Evolutionary conservation across 2,329 filamentous ascomycete species (phyloP), one percentile per base, ranked within the genome.

Genomic region (Verticillium longisporum): DNA sequence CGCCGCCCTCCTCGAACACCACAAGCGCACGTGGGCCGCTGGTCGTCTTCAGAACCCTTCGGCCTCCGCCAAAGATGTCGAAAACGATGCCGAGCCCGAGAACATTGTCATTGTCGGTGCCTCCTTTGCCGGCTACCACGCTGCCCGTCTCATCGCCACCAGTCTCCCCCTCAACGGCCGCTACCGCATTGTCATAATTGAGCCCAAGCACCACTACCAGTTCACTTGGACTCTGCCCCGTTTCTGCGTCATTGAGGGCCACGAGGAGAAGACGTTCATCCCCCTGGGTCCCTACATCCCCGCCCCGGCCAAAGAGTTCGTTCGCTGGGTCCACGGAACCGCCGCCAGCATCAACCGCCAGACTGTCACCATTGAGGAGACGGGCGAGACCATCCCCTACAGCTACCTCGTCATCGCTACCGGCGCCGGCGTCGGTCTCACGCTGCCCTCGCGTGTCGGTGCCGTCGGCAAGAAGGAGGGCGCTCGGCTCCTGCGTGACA

Each of bases 171-270:
- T 77, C 0, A 71, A 78, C 37, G 75, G 73, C 37, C 71, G 68
- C 9, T 85, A 80, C 68, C 76, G 77, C 4, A 78, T 86, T 4
- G 72, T 87, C 0, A 72, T 88, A 3, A 68, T 88, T 33, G 85
- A 88, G 69, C 82, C 80, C 55, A 84, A 85, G 67, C 80, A 77
- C 3, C 84, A 87, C 69, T 84, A 87, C 69, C 80, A 87, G 64
- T 86, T 83, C 66, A 81, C 82, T 0, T 88, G 83, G 77, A 78
- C 81, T 13, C 77, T 88, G 41, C 85, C 86, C 0, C 78, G 85
- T 4, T 86, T 82, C 68, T 82, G 78, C 50, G 84, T 87, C 14
- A 73, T 83, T 5, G 70, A 75, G n/a, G 80, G 78, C 26, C 80
- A 85, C 56, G 84, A 87, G 63, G 70, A 82, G 61, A 83, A 83